phyloP scores from a whole-genome alignment of 345 rosid species.

The Salix arbutifolia region DNA sequence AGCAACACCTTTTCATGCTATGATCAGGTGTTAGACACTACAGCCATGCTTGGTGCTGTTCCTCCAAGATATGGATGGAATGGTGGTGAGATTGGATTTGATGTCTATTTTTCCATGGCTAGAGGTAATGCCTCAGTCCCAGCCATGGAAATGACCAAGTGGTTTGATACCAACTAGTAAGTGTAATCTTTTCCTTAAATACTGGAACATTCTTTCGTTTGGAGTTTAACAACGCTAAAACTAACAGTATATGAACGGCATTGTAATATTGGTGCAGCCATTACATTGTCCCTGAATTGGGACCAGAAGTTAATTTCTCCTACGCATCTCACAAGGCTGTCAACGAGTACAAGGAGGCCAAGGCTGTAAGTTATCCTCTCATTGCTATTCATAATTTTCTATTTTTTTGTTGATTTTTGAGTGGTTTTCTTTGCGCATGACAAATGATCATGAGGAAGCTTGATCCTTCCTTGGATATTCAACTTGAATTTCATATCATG shows the following conservation, averaged over 20 bases:
- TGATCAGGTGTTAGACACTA: slow-evolving; percentile 87
- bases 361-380: slow-evolving; percentile 46
- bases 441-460: background rate
- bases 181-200: slow-evolving; percentile 20
- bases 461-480: background rate
- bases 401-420: background rate
- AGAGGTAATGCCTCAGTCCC: slow-evolving; percentile 95
- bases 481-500: background rate
- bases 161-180: slow-evolving; percentile 99
- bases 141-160: slow-evolving; percentile 99
- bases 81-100: slow-evolving; percentile 83
- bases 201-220: background rate
- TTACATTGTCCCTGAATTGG: slow-evolving; percentile 93
- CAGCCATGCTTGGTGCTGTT: slow-evolving; percentile 96
- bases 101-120: slow-evolving; percentile 90
- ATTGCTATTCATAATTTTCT: background rate
- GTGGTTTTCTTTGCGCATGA: background rate
- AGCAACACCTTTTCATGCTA: slow-evolving; percentile 94
- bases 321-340: slow-evolving; percentile 97
- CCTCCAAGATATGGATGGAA: slow-evolving; percentile 79
- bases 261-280: slow-evolving; percentile 48
- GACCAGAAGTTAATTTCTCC: slow-evolving; percentile 82
- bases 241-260: background rate
- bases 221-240: background rate
- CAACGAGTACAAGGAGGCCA: slow-evolving; percentile 89